These are phyloP conservation scores for Microbotryum silenes-acaulis DNA, from an alignment of 1,284 basidiomycete species.

Conservation along the genomic window DNA sequence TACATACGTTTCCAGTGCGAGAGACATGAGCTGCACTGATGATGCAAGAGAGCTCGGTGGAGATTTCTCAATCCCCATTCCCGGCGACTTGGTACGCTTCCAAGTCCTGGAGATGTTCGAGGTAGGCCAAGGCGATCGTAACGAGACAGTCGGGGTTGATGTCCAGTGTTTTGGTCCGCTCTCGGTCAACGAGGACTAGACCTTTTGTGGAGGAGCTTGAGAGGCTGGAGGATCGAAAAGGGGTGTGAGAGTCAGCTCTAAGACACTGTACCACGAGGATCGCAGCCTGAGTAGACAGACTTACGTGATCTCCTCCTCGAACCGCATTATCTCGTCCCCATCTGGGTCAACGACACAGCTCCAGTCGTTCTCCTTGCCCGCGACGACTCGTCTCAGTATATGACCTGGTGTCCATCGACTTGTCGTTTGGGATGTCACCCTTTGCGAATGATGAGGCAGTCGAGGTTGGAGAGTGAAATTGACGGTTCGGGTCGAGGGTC, in stretches of 20 bases:
- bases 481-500: too few relatives aligned
- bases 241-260: too few relatives aligned
- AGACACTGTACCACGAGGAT: too few relatives aligned
- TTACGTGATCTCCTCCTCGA: background rate
- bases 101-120: background rate
- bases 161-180: background rate
- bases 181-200: background rate
- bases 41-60: too few relatives aligned
- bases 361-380: too few relatives aligned
- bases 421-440: too few relatives aligned
- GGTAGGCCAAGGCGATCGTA: background rate
- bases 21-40: too few relatives aligned
- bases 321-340: background rate
- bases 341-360: background rate
- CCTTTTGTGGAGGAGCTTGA: background rate
- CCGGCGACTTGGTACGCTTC: background rate
- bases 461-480: too few relatives aligned
- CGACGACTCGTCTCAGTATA: too few relatives aligned
- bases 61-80: background rate
- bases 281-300: background rate
- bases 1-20: too few relatives aligned
- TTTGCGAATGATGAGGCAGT: too few relatives aligned
- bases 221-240: background rate
- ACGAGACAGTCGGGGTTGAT: constrained; percentile 1
- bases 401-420: too few relatives aligned